These are phyloP conservation scores for Nicotiana otophora DNA, from an alignment of 257 asterid species.

Conservation along the genomic window DNA sequence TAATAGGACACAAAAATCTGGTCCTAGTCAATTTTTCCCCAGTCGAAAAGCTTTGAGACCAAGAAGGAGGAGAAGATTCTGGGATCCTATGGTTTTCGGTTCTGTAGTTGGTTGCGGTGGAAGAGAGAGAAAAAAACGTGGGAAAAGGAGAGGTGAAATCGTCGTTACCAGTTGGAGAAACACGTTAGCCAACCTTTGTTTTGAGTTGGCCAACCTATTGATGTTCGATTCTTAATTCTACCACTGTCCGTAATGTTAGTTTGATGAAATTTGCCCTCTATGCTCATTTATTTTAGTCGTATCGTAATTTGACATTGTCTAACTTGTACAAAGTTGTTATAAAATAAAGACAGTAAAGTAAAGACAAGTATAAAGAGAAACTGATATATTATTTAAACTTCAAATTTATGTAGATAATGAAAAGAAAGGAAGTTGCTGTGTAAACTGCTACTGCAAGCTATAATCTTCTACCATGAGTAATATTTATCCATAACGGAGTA, in stretches of 20 bases:
- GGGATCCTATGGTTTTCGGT: background rate
- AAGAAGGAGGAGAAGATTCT: background rate
- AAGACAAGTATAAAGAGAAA: too few relatives aligned
- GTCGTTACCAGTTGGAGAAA: background rate
- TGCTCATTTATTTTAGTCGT: too few relatives aligned
- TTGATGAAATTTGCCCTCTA: background rate
- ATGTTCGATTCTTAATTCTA: background rate
- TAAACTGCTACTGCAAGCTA: too few relatives aligned
- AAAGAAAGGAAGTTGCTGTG: too few relatives aligned
- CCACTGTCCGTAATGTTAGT: background rate
- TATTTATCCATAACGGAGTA: too few relatives aligned
- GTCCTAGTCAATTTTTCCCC: background rate
- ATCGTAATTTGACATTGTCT: too few relatives aligned
- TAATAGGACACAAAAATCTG: background rate
- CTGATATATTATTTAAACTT: too few relatives aligned
- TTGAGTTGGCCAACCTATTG: background rate
- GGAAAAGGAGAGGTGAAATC: constrained; percentile 15
- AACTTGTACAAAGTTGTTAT: too few relatives aligned
- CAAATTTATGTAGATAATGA: too few relatives aligned
- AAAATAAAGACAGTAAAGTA: too few relatives aligned
- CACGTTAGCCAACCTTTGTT: background rate
- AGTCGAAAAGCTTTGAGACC: background rate
- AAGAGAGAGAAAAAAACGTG: constrained; percentile 31
- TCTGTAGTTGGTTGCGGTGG: background rate
- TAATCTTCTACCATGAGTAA: too few relatives aligned